Evolutionary conservation across 2,329 filamentous ascomycete genomes (phyloP).

Genomic region (Fusarium zealandicum): DNA sequence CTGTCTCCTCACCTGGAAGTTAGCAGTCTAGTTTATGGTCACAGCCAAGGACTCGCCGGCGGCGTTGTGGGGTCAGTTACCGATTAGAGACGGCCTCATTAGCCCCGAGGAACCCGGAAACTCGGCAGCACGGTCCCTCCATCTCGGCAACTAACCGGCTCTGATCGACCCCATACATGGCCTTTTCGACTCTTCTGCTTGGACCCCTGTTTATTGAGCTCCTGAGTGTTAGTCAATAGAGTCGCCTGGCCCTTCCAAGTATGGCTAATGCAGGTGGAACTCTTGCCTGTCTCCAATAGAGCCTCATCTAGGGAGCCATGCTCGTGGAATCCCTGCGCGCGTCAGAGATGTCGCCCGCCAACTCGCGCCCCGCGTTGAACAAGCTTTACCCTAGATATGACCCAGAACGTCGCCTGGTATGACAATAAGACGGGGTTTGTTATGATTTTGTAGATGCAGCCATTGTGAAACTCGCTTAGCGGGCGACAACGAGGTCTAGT

Average conservation of each 20-base stretch:
- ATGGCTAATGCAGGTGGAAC: background rate
- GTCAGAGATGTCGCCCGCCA: background rate
- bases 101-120: background rate
- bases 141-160: background rate
- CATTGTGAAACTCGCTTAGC: slow-evolving; percentile 1
- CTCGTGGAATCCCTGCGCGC: background rate
- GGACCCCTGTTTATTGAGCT: background rate
- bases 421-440: slow-evolving; percentile 17
- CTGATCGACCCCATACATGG: background rate
- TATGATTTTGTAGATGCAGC: slow-evolving; percentile 12
- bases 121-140: background rate
- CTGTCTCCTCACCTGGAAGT: too few species aligned
- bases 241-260: background rate
- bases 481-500: background rate
- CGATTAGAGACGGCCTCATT: too few species aligned
- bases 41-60: too few species aligned
- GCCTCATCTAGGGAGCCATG: background rate
- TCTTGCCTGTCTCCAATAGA: background rate
- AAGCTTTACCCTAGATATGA: slow-evolving; percentile 15
- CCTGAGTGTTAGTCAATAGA: background rate
- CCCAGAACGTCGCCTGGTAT: slow-evolving; percentile 12
- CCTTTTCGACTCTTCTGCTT: background rate
- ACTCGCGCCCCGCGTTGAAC: background rate
- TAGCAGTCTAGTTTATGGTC: too few species aligned
- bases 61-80: too few species aligned